Conservation (phyloP, 2,329 filamentous ascomycete species). For the Chaetoscypha palmicola region DNA sequence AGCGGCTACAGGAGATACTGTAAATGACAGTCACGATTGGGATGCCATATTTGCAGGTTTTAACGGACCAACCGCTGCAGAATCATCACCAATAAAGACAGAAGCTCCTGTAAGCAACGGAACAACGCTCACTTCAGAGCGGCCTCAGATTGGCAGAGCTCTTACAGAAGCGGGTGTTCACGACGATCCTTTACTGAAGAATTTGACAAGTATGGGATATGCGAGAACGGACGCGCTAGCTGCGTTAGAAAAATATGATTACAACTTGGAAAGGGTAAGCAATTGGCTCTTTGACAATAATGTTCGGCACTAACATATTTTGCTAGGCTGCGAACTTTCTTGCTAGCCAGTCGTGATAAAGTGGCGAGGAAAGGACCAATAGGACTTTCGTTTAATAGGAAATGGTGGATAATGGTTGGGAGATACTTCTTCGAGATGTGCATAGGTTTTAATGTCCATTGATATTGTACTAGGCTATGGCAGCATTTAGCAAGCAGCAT, state of each 20-base stretch:
- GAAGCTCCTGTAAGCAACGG: conserved; percentile 17
- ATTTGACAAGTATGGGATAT: conserved; percentile 86
- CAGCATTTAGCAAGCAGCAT: conserved; percentile 7
- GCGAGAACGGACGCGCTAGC: conserved; percentile 62
- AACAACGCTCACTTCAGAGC: conserved; percentile 15
- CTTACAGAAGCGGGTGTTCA: conserved; percentile 69
- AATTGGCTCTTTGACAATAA: conserved; percentile 1
- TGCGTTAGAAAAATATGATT: conserved; percentile 90
- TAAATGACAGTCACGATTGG: conserved; percentile 69
- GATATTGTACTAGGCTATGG: conserved; percentile 6
- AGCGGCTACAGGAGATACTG: conserved; percentile 33
- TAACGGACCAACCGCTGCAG: conserved; percentile 43
- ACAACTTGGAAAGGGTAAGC: conserved; percentile 88
- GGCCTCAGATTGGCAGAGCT: conserved; percentile 54
- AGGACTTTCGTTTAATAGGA: not conserved
- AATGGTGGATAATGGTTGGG: not conserved
- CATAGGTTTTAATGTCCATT: conserved; percentile 5
- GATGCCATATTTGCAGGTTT: conserved; percentile 86
- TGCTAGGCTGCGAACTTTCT: conserved; percentile 31
- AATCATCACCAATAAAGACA: conserved; percentile 7
- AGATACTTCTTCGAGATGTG: not conserved
- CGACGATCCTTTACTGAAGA: conserved; percentile 87
- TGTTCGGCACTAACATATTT: conserved; percentile 8
- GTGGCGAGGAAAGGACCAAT: not conserved
- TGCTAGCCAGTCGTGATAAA: conserved; percentile 28